Evolutionary conservation across 164 flowering plant genomes (phyloP).

Genomic region (Amborella trichopoda): DNA sequence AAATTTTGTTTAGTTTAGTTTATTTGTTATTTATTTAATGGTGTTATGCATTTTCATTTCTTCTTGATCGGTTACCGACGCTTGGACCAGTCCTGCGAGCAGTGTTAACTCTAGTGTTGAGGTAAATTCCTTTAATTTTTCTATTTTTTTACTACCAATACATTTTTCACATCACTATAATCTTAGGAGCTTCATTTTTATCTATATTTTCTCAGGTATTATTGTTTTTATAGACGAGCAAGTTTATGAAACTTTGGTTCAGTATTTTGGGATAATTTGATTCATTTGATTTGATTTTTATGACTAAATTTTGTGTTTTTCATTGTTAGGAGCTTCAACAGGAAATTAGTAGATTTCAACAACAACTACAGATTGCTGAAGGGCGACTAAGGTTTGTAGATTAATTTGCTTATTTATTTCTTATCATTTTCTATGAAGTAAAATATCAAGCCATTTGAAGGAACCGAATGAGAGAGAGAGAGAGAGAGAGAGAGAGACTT

Average conservation of each 20-base stretch:
- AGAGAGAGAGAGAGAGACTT: neutral
- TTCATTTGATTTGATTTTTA: neutral
- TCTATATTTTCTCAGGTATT: neutral
- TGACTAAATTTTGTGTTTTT: neutral
- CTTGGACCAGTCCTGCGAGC: neutral
- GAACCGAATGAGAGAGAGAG: neutral
- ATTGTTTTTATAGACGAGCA: neutral
- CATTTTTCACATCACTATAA: neutral
- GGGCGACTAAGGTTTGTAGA: conserved; percentile 2
- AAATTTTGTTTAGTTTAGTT: neutral
- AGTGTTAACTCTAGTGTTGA: neutral
- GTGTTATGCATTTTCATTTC: no score
- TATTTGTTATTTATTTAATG: neutral
- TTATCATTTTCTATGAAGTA: no score
- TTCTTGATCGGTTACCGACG: no score
- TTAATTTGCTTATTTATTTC: no score
- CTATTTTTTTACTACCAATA: neutral
- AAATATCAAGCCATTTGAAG: neutral
- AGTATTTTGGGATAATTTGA: no score
- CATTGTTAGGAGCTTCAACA: conserved; percentile 1
- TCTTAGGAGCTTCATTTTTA: neutral
- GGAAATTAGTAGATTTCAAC: neutral
- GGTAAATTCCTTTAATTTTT: neutral
- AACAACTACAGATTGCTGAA: neutral
- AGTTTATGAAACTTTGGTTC: no score